Evolutionary conservation across 2,329 filamentous ascomycete species (phyloP).

Genomic region (Canariomyces notabilis): DNA sequence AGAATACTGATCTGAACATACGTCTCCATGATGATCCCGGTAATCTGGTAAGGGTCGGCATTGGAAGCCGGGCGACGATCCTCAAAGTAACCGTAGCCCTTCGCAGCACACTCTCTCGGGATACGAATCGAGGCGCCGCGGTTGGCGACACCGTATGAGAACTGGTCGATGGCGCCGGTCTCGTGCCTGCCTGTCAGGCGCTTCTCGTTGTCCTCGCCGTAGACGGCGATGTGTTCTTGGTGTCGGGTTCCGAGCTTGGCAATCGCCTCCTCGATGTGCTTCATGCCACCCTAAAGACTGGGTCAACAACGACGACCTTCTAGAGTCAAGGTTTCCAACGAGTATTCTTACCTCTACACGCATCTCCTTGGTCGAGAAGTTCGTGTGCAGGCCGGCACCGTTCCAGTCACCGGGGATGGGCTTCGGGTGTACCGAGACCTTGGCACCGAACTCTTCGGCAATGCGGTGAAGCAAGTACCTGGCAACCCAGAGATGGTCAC

Average conservation of each 20-base stretch:
- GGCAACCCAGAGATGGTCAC: constrained; percentile 94
- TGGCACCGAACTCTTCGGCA: constrained; percentile 92
- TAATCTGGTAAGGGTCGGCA: constrained; percentile 72
- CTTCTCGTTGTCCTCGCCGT: constrained; percentile 91
- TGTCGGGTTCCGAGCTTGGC: constrained; percentile 77
- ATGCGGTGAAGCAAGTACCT: constrained; percentile 78
- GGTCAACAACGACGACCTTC: neutral
- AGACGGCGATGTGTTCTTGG: constrained; percentile 80
- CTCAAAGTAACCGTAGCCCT: constrained; percentile 63
- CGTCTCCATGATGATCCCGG: constrained; percentile 34
- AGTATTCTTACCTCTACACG: constrained; percentile 53
- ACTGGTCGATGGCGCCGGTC: constrained; percentile 92
- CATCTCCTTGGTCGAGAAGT: constrained; percentile 89
- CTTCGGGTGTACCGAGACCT: constrained; percentile 94
- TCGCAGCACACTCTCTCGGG: constrained; percentile 58
- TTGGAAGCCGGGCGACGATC: constrained; percentile 68
- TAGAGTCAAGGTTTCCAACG: too few relatives aligned
- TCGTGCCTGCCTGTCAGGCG: constrained; percentile 92
- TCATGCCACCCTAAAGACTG: constrained; percentile 67
- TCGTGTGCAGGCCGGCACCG: constrained; percentile 86
- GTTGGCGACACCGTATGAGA: constrained; percentile 93
- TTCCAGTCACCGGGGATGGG: constrained; percentile 95
- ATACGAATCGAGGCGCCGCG: constrained; percentile 92
- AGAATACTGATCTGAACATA: neutral
- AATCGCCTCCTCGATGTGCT: constrained; percentile 81